Evolutionary conservation across 306 rosid genomes (phyloP).

Genomic region (Prunus mume): DNA sequence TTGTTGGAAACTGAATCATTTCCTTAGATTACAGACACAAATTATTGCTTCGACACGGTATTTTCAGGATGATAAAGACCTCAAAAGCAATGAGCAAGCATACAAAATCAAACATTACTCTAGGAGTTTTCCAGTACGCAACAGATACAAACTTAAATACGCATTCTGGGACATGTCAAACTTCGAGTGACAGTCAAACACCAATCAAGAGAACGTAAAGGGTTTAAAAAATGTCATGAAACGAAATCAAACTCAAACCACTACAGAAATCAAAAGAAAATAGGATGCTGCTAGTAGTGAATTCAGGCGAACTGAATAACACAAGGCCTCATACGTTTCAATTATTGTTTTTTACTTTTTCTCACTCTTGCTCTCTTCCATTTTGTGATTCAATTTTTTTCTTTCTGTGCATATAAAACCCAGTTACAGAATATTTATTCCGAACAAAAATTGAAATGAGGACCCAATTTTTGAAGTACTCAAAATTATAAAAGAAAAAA

Average conservation of each 20-base stretch:
- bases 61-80: constrained; percentile 23
- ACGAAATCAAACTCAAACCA: constrained; percentile 40
- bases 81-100: constrained; percentile 21
- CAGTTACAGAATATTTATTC: constrained; percentile 22
- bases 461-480: constrained; percentile 16
- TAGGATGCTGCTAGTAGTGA: constrained; percentile 26
- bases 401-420: constrained; percentile 16
- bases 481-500: constrained; percentile 18
- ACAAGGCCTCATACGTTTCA: constrained; percentile 15
- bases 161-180: constrained; percentile 31
- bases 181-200: constrained; percentile 37
- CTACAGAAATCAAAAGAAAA: constrained; percentile 26
- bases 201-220: constrained; percentile 2
- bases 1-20: constrained; percentile 11
- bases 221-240: constrained; percentile 12
- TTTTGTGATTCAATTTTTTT: constrained; percentile 27
- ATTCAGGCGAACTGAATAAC: constrained; percentile 33
- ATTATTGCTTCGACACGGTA: constrained; percentile 20
- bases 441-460: constrained; percentile 17
- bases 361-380: constrained; percentile 21
- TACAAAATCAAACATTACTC: constrained; percentile 26
- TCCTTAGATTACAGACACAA: constrained; percentile 1
- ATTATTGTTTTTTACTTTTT: constrained; percentile 20
- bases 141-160: constrained; percentile 28
- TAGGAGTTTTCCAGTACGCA: constrained; percentile 17